Evolutionary conservation across 805 yeast species (phyloP).

Genomic region (Metschnikowia picachoensis): DNA sequence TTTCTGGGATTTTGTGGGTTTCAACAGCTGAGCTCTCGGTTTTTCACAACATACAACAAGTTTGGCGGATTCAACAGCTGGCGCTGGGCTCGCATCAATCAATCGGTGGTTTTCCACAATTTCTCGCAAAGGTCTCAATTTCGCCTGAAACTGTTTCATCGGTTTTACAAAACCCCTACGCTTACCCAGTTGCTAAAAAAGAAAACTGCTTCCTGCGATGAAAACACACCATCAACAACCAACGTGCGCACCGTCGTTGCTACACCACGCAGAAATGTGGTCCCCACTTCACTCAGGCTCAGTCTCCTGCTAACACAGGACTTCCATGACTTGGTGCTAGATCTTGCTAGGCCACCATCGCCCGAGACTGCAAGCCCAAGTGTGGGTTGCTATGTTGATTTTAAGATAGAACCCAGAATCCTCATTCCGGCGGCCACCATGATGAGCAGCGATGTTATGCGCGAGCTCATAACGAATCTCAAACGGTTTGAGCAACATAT

Average conservation of each 20-base stretch:
- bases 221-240: slow-evolving; percentile 1
- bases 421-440: slow-evolving; percentile 32
- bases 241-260: not conserved
- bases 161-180: slow-evolving; percentile 14
- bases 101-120: slow-evolving; percentile 13
- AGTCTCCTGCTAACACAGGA: slow-evolving; percentile 28
- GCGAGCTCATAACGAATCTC: slow-evolving; percentile 17
- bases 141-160: slow-evolving; percentile 15
- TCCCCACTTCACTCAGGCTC: slow-evolving; percentile 20
- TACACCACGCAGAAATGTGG: not conserved
- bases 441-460: slow-evolving; percentile 28
- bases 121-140: slow-evolving; percentile 17
- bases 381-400: slow-evolving; percentile 33
- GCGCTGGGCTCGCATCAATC: slow-evolving; percentile 18
- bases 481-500: slow-evolving; percentile 36
- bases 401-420: slow-evolving; percentile 27
- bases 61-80: slow-evolving; percentile 8
- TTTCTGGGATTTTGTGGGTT: not conserved
- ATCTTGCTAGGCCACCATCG: slow-evolving; percentile 13
- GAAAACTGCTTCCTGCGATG: slow-evolving; percentile 3
- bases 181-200: slow-evolving; percentile 16
- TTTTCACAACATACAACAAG: slow-evolving; percentile 11
- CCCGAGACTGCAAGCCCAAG: slow-evolving; percentile 7
- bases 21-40: slow-evolving; percentile 6
- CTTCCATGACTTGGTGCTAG: slow-evolving; percentile 17